Base-by-base conservation (phyloP, 1,284 basidiomycete species). In the Spongiforma sp. region DNA sequence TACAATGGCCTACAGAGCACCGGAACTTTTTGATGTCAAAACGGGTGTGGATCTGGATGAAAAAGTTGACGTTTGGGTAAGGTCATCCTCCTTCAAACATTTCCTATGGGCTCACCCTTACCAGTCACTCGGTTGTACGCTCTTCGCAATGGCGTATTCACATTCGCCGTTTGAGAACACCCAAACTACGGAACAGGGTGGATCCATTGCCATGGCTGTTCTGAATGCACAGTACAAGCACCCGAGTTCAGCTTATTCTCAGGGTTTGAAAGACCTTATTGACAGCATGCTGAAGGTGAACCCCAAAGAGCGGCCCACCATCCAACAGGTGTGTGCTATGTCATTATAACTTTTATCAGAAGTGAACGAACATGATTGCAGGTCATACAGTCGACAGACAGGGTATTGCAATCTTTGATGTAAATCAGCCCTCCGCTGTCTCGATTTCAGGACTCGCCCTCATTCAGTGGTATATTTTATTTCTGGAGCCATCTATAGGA, bases 1-100 rank as follows among this genome's bases (percentile, higher is more conserved):
- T 68, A 95, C 95, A 17, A 98, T 98, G 95, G 93, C 96, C 1
- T 98, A 96, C 73, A 89, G 96, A 50, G 95, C 96, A 4, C 96
- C 96, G 0, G 96, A 98, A 73, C 83, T 98, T 14, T 98, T 98
- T 74, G 96, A 98, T 71, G 95, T 97, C 63, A 97, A 97, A 77
- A 98, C 95, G 2, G 93, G 93, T 48, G 81, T 85, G 53, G 88
- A 83, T 2, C 80, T 98, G n/a, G 93, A 96, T 71, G 96, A 98
- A 79, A 94, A 94, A 73, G 95, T 97, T 19, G 96, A 98, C 76
- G 95, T 98, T 57, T 98, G 96, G 95, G 94, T 94, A 78, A 62
- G 88, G 77, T 33, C 43, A 15, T 61, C 53, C 26, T 1, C n/a
- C 17, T 50, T 34, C 8, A 36, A 33, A 59, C n/a, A 32, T 57